Base-by-base conservation (phyloP, 352 stramenopile genomes). In the Plasmopara viticola region DNA sequence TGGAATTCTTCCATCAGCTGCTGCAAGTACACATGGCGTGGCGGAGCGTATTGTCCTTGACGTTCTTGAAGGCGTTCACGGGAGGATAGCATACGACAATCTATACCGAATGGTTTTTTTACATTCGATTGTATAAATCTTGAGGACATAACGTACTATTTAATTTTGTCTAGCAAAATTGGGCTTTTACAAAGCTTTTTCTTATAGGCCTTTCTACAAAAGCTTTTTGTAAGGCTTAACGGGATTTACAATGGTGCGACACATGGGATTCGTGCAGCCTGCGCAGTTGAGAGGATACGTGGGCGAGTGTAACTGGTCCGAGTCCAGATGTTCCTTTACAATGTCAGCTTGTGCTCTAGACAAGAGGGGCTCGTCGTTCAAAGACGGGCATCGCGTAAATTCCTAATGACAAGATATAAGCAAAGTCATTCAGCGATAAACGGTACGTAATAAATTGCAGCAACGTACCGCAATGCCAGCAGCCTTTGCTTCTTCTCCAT, bases 291-390 rank as follows among this genome's bases (percentile, higher is more conserved):
- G 81, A 46, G 77, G 77, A 59, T 95, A 95, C 59, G 84, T 66
- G 6, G 81, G 44, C 51, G 81, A 90, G 66, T 90, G 80, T 38
- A 94, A 66, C 51, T 76, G 54, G 8, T 86, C 57, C 9, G 66
- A 64, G 52, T 93, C 84, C 38, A 99, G 57, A 18, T 98, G 94
- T 42, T 94, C 76, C 45, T 95, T 94, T 10, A 99, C 94, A 66
- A 99, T 90, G 59, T 98, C 89, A 2, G 96, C 95, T 85, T 99
- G 95, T 48, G 98, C 97, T 41, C 96, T 60, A 52, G 98, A 98
- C 52, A 99, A 95, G 53, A 90, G 58, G 37, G 82, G 83, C 44
- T 90, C 72, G 68, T 98, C 95, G 63, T 99, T 99, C 35, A 99
- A 73, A 38, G 96, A 97, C 30, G 96, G 95, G 53, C 89, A 97